These are phyloP conservation scores for Pachyrhizus erosus DNA, from an alignment of 306 rosid genomes.

Conservation along the genomic window DNA sequence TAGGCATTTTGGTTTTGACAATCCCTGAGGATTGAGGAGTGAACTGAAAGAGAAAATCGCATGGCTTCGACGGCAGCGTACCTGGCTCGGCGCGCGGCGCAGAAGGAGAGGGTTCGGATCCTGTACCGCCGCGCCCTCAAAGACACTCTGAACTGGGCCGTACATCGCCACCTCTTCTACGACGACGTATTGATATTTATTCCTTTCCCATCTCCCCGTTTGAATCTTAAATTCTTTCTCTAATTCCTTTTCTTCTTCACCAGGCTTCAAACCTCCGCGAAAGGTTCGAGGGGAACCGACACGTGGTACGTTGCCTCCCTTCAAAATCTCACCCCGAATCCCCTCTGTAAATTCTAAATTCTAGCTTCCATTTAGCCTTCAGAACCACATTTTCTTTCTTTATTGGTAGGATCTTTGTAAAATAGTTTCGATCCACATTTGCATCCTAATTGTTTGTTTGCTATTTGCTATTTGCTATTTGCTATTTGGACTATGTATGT, in stretches of 20 bases:
- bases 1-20: background rate
- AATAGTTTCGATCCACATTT: background rate
- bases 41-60: conserved; percentile 50
- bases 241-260: background rate
- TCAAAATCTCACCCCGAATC: background rate
- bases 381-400: background rate
- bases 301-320: conserved; percentile 66
- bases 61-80: conserved; percentile 61
- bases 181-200: conserved; percentile 57
- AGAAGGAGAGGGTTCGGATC: conserved; percentile 95
- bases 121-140: conserved; percentile 91
- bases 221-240: background rate
- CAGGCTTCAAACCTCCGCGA: conserved; percentile 91
- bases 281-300: conserved; percentile 78
- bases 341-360: background rate
- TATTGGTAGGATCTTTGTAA: background rate
- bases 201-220: background rate
- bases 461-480: background rate
- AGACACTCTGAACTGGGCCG: conserved; percentile 97
- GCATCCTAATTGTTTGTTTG: background rate
- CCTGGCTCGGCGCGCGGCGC: conserved; percentile 89
- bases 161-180: conserved; percentile 97
- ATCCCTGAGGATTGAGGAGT: background rate
- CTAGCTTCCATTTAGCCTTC: background rate
- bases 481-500: background rate